These are phyloP conservation scores for Gossypium aridum DNA, from an alignment of 441 rosid species.

Conservation along the genomic window DNA sequence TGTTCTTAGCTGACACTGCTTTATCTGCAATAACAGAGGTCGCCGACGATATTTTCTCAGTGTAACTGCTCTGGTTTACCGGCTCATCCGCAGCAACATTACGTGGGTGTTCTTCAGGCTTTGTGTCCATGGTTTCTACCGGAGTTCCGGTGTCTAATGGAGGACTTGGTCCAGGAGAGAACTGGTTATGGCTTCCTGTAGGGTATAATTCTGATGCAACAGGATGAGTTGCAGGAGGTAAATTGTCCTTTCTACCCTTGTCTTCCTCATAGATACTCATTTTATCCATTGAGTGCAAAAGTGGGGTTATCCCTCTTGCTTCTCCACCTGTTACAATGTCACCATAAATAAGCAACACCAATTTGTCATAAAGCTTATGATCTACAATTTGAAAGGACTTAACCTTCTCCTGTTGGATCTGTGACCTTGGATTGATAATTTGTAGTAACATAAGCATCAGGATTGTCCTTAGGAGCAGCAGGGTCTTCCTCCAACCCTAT, in stretches of 20 bases:
- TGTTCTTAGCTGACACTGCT: slow-evolving; percentile 37
- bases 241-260: slow-evolving; percentile 8
- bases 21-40: slow-evolving; percentile 35
- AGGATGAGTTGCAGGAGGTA: not conserved
- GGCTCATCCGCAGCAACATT: not conserved
- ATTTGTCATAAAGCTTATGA: not conserved
- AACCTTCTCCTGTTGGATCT: slow-evolving; percentile 42
- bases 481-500: slow-evolving; percentile 48
- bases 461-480: slow-evolving; percentile 27
- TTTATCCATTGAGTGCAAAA: slow-evolving; percentile 34
- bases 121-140: not conserved
- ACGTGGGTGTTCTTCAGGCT: not conserved
- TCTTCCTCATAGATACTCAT: slow-evolving; percentile 29
- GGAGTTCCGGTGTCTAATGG: not conserved
- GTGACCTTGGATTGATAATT: slow-evolving; percentile 52
- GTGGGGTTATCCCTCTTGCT: slow-evolving; percentile 30
- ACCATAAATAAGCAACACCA: not conserved
- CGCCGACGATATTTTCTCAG: slow-evolving; percentile 36
- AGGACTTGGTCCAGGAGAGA: slow-evolving; percentile 27
- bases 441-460: slow-evolving; percentile 23
- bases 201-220: slow-evolving; percentile 12
- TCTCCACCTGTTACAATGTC: slow-evolving; percentile 27
- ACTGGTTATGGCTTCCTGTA: slow-evolving; percentile 45
- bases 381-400: not conserved
- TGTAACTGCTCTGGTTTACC: slow-evolving; percentile 30